phyloP scores from a whole-genome alignment of 1,139 yeast species.

The Kodamaea suecica region DNA sequence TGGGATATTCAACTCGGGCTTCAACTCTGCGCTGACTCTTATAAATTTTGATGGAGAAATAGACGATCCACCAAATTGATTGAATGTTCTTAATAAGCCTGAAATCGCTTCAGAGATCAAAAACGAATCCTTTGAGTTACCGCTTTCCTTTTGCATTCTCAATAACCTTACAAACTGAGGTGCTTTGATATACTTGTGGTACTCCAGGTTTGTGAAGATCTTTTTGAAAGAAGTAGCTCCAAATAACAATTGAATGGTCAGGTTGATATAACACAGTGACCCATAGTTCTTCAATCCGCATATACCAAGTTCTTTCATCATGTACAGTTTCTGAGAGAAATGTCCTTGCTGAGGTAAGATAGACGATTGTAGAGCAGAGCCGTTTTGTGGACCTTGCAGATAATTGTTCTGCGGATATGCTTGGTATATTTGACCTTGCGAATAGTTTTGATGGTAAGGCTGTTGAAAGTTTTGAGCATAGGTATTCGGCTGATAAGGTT shows the following conservation, averaged over 20 bases:
- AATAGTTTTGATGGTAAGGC: neutral
- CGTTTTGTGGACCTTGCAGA: neutral
- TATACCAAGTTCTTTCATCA: slow-evolving; percentile 45
- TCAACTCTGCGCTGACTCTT: slow-evolving; percentile 48
- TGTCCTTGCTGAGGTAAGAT: neutral
- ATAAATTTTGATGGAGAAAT: slow-evolving; percentile 66
- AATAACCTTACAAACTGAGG: slow-evolving; percentile 26
- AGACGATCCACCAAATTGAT: slow-evolving; percentile 55
- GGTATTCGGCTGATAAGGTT: neutral
- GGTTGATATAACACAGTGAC: slow-evolving; percentile 70
- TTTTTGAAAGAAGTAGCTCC: slow-evolving; percentile 46
- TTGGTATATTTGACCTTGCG: neutral
- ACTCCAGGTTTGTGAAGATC: slow-evolving; percentile 41
- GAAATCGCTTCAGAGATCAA: slow-evolving; percentile 49
- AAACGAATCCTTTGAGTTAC: slow-evolving; percentile 23
- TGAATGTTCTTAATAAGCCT: slow-evolving; percentile 42
- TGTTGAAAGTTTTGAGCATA: neutral
- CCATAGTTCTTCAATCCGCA: slow-evolving; percentile 71
- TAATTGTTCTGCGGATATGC: neutral
- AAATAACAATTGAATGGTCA: slow-evolving; percentile 63
- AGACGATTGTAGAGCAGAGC: neutral
- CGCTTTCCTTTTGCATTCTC: slow-evolving; percentile 21
- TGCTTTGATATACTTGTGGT: slow-evolving; percentile 38
- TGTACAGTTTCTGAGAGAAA: slow-evolving; percentile 30
- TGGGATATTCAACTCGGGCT: slow-evolving; percentile 68